Base-by-base conservation (phyloP, 2,329 filamentous ascomycete species). In the Scytalidium sp. region DNA sequence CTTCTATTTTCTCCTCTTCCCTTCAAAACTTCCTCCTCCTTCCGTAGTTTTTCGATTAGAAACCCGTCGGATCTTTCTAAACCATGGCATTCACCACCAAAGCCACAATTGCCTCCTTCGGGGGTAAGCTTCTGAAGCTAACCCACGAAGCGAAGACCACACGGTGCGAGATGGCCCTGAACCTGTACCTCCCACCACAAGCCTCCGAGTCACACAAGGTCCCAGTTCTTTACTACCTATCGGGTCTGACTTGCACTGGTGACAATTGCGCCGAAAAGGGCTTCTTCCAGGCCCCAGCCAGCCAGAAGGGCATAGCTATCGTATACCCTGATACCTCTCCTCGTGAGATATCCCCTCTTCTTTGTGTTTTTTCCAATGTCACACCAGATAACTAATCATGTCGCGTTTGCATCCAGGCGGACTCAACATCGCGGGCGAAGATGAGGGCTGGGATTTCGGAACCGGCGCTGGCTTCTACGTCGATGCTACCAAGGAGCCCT, bases 251-350 rank as follows among this genome's bases (percentile, higher is more conserved):
- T 53, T 99, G 94, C 78, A 93, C 91, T 1, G 91, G 90, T 29
- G 92, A 97, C 64, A 92, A 92, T 71, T 84, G 83, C 65, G 77
- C 85, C 25, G 83, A 92, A 64, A 87, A 88, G 67, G 94, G 92
- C 47, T 97, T 97, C 78, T 89, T 99, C 71, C 92, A 97, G 67
- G 83, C 87, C 61, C 81, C 83, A 55, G 94, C 94, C 43, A 80
- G 85, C 50, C 77, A 85, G 61, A 86, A 85, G 67, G 89, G 89
- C 63, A 88, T 99, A 67, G 94, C 94, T n/a, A 74, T 99, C 50
- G 81, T 97, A 47, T 97, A 91, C 73, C 94, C 94, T 1, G 94
- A 99, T 74, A 99, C 94, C 19, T 95, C 88, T 50, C 94, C 94
- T 50, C 84, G 93, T 85, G 75, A 46, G 78, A 72, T 13, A 21